These are phyloP conservation scores for Coniferiporia weirii DNA, from an alignment of 1,284 basidiomycete genomes.

Conservation along the genomic window DNA sequence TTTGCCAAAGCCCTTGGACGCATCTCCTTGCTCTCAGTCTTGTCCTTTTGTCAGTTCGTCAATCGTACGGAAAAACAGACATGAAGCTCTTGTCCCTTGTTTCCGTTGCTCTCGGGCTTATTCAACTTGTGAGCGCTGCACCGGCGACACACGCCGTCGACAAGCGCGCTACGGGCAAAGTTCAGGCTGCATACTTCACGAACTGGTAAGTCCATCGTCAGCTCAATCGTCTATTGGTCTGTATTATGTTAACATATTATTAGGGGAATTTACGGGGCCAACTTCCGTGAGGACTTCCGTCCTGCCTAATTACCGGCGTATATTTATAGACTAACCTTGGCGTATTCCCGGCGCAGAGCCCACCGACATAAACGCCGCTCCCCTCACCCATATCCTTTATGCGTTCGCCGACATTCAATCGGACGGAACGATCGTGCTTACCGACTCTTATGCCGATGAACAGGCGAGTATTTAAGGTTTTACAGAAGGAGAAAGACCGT, in stretches of 20 bases:
- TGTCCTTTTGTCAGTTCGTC: background rate
- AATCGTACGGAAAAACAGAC: background rate
- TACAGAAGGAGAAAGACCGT: background rate
- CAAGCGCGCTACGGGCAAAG: constrained; percentile 45
- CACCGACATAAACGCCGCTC: constrained; percentile 48
- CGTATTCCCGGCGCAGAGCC: constrained; percentile 41
- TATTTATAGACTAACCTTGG: constrained; percentile 9
- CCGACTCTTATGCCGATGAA: constrained; percentile 80
- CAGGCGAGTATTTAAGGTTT: constrained; percentile 42
- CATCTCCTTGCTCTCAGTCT: background rate
- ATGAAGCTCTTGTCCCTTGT: constrained; percentile 1
- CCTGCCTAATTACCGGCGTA: background rate
- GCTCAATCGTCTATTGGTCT: constrained; percentile 6
- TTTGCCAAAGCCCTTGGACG: background rate
- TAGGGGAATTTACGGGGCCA: constrained; percentile 79
- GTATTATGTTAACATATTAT: constrained; percentile 22
- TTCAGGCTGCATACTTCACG: constrained; percentile 60
- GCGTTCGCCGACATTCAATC: constrained; percentile 78
- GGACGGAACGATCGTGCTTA: constrained; percentile 62
- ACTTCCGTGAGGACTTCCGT: constrained; percentile 54
- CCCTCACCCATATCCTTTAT: constrained; percentile 77
- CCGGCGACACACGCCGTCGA: constrained; percentile 36
- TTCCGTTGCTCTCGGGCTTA: constrained; percentile 3
- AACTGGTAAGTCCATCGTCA: constrained; percentile 41
- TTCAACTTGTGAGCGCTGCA: background rate